phyloP scores from a whole-genome alignment of 2,329 filamentous ascomycete genomes.

The Xylariaceae sp. region DNA sequence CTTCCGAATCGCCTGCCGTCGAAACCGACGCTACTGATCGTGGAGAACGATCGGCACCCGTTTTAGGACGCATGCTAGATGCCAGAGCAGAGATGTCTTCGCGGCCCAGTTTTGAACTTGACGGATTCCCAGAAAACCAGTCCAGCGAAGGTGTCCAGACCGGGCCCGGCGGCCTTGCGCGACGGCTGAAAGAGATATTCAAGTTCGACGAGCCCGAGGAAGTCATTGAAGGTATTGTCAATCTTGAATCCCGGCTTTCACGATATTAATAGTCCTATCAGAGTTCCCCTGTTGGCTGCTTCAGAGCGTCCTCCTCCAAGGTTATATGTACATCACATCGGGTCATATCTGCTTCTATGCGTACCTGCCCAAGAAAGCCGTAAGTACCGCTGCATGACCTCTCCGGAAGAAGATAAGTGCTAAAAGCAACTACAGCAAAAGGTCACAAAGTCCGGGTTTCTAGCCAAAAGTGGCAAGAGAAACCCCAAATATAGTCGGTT shows the following conservation, averaged over 20 bases:
- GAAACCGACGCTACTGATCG: slow-evolving; percentile 29
- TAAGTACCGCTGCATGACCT: slow-evolving; percentile 37
- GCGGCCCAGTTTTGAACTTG: slow-evolving; percentile 53
- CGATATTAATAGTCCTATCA: slow-evolving; percentile 27
- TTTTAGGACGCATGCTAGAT: slow-evolving; percentile 74
- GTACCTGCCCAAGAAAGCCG: slow-evolving; percentile 88
- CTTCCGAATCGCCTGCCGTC: slow-evolving; percentile 24
- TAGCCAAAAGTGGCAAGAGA: slow-evolving; percentile 81
- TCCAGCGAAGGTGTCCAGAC: slow-evolving; percentile 32
- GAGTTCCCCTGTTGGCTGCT: slow-evolving; percentile 94
- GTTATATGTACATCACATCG: slow-evolving; percentile 91
- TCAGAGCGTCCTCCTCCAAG: slow-evolving; percentile 85
- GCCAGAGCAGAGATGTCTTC: slow-evolving; percentile 60
- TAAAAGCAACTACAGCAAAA: slow-evolving; percentile 49
- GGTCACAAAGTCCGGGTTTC: slow-evolving; percentile 77
- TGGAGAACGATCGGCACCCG: slow-evolving; percentile 54
- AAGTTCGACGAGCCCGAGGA: slow-evolving; percentile 76
- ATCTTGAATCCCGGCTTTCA: not conserved
- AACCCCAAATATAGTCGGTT: slow-evolving; percentile 85
- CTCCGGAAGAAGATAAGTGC: not conserved
- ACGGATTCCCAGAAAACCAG: slow-evolving; percentile 40
- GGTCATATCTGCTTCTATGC: slow-evolving; percentile 96
- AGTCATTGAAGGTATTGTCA: slow-evolving; percentile 63
- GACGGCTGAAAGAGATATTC: slow-evolving; percentile 76
- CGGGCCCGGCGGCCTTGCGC: slow-evolving; percentile 57